Percentiles rank a stretch among this genome's conserved stretches.
Evolutionary conservation across 2,329 filamentous ascomycete species (phyloP).

Genomic region (Lachnum nothofagi): DNA sequence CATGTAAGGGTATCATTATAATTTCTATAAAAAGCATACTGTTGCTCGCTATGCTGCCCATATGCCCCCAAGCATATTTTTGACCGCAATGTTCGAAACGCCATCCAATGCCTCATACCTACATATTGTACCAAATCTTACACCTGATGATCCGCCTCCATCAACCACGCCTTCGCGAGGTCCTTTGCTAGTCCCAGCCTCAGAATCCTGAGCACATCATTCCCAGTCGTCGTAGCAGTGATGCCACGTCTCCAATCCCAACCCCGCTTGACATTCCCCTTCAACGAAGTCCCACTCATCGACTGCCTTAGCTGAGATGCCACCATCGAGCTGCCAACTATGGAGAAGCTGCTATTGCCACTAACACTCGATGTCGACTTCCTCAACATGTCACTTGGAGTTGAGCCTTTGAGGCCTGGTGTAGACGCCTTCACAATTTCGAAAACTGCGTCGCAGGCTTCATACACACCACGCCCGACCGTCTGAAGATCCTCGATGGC

Average conservation of each 20-base stretch:
- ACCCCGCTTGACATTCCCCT: slow-evolving; percentile 50
- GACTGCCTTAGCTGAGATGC: slow-evolving; percentile 58
- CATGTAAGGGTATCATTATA: slow-evolving; percentile 23
- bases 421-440: slow-evolving; percentile 67
- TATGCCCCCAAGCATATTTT: slow-evolving; percentile 5
- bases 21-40: slow-evolving; percentile 6
- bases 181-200: slow-evolving; percentile 71
- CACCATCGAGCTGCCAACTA: slow-evolving; percentile 71
- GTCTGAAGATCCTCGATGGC: slow-evolving; percentile 77
- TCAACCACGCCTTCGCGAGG: slow-evolving; percentile 63
- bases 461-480: slow-evolving; percentile 66
- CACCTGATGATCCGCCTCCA: slow-evolving; percentile 50
- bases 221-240: slow-evolving; percentile 52
- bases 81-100: slow-evolving; percentile 11
- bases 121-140: slow-evolving; percentile 20
- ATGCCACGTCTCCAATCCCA: slow-evolving; percentile 69
- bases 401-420: slow-evolving; percentile 56
- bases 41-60: slow-evolving; percentile 11
- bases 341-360: slow-evolving; percentile 53
- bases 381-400: slow-evolving; percentile 62
- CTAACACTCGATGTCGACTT: slow-evolving; percentile 53
- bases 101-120: slow-evolving; percentile 11
- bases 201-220: slow-evolving; percentile 67
- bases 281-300: slow-evolving; percentile 46
- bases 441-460: slow-evolving; percentile 73